These are phyloP conservation scores for Microdochium trichocladiopsis DNA, from an alignment of 2,329 filamentous ascomycete species.

Conservation along the genomic window DNA sequence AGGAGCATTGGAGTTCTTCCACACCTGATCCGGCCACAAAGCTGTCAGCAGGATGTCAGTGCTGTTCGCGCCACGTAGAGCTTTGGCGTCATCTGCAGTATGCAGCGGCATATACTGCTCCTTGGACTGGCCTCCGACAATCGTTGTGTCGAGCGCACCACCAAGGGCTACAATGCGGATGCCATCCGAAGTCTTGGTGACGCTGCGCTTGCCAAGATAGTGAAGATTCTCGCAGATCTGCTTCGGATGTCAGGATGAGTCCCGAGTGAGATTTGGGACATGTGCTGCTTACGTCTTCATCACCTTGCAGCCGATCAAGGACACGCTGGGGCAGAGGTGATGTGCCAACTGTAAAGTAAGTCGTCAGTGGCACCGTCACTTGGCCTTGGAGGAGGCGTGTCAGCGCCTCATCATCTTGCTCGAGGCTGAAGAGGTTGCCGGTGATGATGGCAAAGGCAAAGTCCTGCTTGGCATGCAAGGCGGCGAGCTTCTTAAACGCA, in stretches of 20 bases:
- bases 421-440: slow-evolving; percentile 71
- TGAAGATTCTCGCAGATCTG: slow-evolving; percentile 83
- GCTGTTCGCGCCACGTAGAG: slow-evolving; percentile 66
- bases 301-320: slow-evolving; percentile 64
- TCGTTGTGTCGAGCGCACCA: slow-evolving; percentile 58
- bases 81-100: slow-evolving; percentile 67
- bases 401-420: slow-evolving; percentile 51
- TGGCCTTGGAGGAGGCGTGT: slow-evolving; percentile 63
- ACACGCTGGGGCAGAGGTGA: slow-evolving; percentile 64
- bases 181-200: slow-evolving; percentile 84
- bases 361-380: slow-evolving; percentile 70
- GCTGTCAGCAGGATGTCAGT: slow-evolving; percentile 84
- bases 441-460: slow-evolving; percentile 81
- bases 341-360: slow-evolving; percentile 82
- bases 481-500: slow-evolving; percentile 72
- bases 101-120: slow-evolving; percentile 75
- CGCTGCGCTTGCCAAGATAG: slow-evolving; percentile 80
- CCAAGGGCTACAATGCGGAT: slow-evolving; percentile 83
- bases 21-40: slow-evolving; percentile 74
- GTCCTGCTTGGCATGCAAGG: slow-evolving; percentile 77
- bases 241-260: background rate
- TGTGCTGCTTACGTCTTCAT: slow-evolving; percentile 42
- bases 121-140: slow-evolving; percentile 55
- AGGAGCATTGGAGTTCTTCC: slow-evolving; percentile 57
- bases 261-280: background rate